Evolutionary conservation across 1,284 basidiomycete species (phyloP).

Genomic region (Ganoderma boninense): DNA sequence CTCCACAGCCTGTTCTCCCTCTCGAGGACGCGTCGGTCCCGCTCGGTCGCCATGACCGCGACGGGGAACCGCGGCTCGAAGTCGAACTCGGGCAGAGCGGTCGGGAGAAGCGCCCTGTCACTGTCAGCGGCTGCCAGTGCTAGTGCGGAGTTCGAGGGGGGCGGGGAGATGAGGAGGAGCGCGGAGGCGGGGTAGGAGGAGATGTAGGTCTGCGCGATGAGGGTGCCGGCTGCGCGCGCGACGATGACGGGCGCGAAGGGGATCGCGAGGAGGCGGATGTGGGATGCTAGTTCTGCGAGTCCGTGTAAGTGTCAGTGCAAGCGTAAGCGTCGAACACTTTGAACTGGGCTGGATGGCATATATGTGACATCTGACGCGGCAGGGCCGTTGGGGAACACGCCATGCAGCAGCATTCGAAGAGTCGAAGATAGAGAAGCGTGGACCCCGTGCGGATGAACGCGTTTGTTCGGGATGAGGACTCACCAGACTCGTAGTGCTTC

Average conservation of each 20-base stretch:
- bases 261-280: conserved; percentile 54
- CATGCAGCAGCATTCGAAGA: not conserved
- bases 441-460: too few relatives aligned
- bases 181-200: conserved; percentile 70
- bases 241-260: conserved; percentile 74
- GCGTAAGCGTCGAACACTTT: not conserved
- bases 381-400: not conserved
- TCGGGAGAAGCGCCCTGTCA: conserved; percentile 46
- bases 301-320: too few relatives aligned
- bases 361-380: not conserved
- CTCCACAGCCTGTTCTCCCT: conserved; percentile 31
- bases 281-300: conserved; percentile 48
- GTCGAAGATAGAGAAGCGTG: not conserved
- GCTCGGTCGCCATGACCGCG: conserved; percentile 51
- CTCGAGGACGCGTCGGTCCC: conserved; percentile 24
- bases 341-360: too few relatives aligned
- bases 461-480: conserved; percentile 3
- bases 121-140: conserved; percentile 35
- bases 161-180: conserved; percentile 68
- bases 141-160: conserved; percentile 52
- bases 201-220: conserved; percentile 73
- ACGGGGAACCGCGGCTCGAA: conserved; percentile 75
- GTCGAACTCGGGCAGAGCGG: conserved; percentile 56
- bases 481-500: conserved; percentile 33
- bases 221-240: conserved; percentile 56